Evolutionary conservation across 176 grass and related monocot species (phyloP), one percentile per base, ranked within the genome.

Genomic region (Oryza australiensis): DNA sequence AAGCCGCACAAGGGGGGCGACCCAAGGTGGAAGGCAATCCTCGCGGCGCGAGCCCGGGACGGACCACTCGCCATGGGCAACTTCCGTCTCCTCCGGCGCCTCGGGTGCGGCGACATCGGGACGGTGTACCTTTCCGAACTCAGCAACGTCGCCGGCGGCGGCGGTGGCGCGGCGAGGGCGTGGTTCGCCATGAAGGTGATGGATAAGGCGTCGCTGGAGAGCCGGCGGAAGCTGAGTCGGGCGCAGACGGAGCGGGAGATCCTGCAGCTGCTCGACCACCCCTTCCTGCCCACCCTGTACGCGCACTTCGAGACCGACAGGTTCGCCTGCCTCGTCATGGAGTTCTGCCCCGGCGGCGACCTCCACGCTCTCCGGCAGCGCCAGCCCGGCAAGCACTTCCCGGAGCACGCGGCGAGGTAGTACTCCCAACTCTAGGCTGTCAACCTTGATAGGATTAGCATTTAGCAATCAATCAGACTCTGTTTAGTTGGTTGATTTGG

Each of bases 271-370:
- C 90, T 92, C 6, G 87, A 92, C 49, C 90, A 92, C 65, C 90
- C 90, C 2, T 92, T 92, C 90, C 80, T 92, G 23, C 90, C 90
- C 12, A 92, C 90, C 0, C 86, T 91, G 7, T 91, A 91, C 74
- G 78, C 86, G 15, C 90, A 91, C 74, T 91, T 91, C 63, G 86
- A 91, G 73, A 91, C 90, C 0, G 90, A 91, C 79, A 85, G 83
- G 73, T 91, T 91, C 82, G 78, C 96, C 12, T 99, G 93, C 79
- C 90, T 99, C 3, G 91, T 99, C 84, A 99, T 99, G 96, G 96
- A 99, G 70, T 99, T 94, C 80, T 99, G 96, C 86, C 90, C 85
- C 72, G 96, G 96, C 34, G 96, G 96, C 43, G 96, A 99, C 79
- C 91, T 99, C 28, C 96, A 99, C 33, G 88, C 93, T 1, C 93